A percentile compares a stretch with the other conserved stretches of the same genome.
phyloP scores from a whole-genome alignment of 495 filamentous ascomycete genomes.

The Schizothecium vesticola region DNA sequence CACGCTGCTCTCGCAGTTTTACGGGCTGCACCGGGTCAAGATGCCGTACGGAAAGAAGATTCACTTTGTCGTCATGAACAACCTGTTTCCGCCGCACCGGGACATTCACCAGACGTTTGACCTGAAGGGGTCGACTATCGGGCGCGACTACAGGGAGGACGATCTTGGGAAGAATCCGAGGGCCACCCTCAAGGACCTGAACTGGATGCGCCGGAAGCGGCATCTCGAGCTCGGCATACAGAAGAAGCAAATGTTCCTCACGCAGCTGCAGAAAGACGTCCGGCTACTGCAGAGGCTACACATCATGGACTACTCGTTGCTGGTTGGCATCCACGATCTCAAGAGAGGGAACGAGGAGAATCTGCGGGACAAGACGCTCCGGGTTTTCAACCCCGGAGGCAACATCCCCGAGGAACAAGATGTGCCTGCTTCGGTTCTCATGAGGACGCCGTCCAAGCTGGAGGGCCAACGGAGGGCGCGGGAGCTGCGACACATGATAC shows the following conservation, averaged over 20 bases:
- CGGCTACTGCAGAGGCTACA: slow-evolving; percentile 75
- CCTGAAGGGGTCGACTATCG: slow-evolving; percentile 94
- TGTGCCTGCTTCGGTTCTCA: slow-evolving; percentile 54
- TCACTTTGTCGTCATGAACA: slow-evolving; percentile 99
- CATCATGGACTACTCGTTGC: slow-evolving; percentile 98
- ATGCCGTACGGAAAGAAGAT: slow-evolving; percentile 98
- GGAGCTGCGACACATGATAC: slow-evolving; percentile 86
- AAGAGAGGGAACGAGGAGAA: slow-evolving; percentile 90
- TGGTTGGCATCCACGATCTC: slow-evolving; percentile 91
- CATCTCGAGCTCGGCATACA: slow-evolving; percentile 80
- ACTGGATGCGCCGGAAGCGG: slow-evolving; percentile 85
- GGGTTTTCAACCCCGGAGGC: slow-evolving; percentile 91
- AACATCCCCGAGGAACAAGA: slow-evolving; percentile 48
- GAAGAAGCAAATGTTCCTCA: slow-evolving; percentile 80
- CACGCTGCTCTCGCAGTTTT: slow-evolving; percentile 95
- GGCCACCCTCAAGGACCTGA: slow-evolving; percentile 92
- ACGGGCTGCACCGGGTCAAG: slow-evolving; percentile 95
- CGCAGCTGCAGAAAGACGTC: slow-evolving; percentile 85
- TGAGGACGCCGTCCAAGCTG: slow-evolving; percentile 89
- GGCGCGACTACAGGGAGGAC: slow-evolving; percentile 84
- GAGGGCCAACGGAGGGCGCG: slow-evolving; percentile 89
- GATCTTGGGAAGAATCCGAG: slow-evolving; percentile 82
- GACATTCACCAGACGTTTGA: slow-evolving; percentile 98
- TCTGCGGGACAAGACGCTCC: slow-evolving; percentile 86
- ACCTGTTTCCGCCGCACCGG: slow-evolving; percentile 92